A percentile compares a stretch with the other conserved stretches of the same genome.
Conservation (phyloP, 768 basidiomycete species). For the Serendipita sp. region DNA sequence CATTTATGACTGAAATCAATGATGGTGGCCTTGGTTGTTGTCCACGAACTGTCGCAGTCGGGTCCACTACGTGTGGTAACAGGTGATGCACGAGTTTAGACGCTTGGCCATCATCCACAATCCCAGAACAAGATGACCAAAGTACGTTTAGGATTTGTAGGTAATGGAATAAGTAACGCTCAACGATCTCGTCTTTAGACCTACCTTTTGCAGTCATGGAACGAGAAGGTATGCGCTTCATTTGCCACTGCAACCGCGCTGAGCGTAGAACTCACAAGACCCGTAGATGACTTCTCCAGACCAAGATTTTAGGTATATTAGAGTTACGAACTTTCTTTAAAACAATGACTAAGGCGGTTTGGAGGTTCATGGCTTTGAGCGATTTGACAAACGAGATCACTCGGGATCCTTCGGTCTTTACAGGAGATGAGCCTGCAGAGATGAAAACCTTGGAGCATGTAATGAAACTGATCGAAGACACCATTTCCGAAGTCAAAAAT, state of each 20-base stretch:
- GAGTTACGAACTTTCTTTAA: conserved; percentile 11
- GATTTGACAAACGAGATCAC: conserved; percentile 84
- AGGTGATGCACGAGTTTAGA: background rate
- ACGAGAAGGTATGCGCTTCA: background rate
- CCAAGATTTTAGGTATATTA: conserved; percentile 68
- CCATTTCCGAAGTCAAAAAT: conserved; percentile 96
- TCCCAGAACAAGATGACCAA: background rate
- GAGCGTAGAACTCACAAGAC: background rate
- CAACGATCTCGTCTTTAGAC: background rate
- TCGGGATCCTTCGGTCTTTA: conserved; percentile 55
- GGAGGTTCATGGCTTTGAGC: conserved; percentile 90
- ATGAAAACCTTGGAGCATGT: conserved; percentile 72
- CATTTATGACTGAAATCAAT: too few relatives aligned
- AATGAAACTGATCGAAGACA: conserved; percentile 75
- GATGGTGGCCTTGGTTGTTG: too few relatives aligned
- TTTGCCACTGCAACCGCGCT: too few relatives aligned
- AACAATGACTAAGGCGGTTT: conserved; percentile 8
- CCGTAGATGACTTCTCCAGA: conserved; percentile 73
- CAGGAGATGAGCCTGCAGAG: conserved; percentile 75
- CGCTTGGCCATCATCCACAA: background rate
- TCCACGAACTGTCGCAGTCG: too few relatives aligned
- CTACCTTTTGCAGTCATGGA: background rate
- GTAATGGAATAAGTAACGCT: too few relatives aligned
- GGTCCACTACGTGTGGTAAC: too few relatives aligned
- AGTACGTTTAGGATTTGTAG: background rate